Conservation (phyloP, 192 early-diverging fungal species). For the Geranomyces variabilis region DNA sequence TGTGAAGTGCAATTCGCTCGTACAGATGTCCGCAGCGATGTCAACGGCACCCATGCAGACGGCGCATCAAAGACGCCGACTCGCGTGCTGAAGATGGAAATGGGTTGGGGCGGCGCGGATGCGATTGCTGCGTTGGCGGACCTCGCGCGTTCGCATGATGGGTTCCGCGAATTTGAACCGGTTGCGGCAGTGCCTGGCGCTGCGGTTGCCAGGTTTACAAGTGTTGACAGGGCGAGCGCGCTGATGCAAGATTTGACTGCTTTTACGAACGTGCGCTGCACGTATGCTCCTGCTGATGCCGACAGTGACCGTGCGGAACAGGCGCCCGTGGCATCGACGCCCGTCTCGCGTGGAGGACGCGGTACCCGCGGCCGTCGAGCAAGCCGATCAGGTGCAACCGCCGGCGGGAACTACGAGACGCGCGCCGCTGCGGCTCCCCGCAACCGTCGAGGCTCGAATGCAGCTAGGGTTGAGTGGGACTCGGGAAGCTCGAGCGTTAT, state of each 20-base stretch:
- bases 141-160: neutral
- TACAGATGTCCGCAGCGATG: neutral
- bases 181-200: neutral
- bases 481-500: too few relatives aligned
- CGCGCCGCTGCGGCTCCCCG: too few relatives aligned
- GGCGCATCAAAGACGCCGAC: neutral
- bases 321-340: too few relatives aligned
- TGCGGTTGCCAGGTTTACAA: neutral
- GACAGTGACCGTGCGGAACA: too few relatives aligned
- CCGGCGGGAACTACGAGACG: too few relatives aligned
- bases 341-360: too few relatives aligned
- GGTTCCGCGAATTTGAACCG: neutral
- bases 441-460: too few relatives aligned
- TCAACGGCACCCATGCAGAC: neutral
- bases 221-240: neutral
- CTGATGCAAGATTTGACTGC: neutral
- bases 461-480: too few relatives aligned
- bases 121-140: neutral
- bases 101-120: slow-evolving; percentile 7
- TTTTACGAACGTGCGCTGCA: neutral
- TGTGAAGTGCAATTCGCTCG: slow-evolving; percentile 11
- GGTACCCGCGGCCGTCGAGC: too few relatives aligned
- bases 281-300: neutral
- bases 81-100: too few relatives aligned
- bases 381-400: too few relatives aligned